Evolutionary conservation across 1,284 basidiomycete species (phyloP).

Genomic region (Clitocybe nebularis): DNA sequence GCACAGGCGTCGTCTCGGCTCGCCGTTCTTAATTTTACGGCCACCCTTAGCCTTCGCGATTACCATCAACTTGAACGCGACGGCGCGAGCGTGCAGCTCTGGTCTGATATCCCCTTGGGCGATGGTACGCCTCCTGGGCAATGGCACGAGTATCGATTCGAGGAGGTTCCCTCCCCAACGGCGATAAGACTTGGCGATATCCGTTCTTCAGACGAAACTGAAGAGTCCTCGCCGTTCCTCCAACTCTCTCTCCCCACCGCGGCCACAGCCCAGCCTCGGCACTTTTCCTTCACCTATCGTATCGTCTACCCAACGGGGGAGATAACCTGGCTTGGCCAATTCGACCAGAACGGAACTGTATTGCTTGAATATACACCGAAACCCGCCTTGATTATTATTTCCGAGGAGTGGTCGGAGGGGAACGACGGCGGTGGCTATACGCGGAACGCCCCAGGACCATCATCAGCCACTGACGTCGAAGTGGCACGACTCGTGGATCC

Average conservation of each 20-base stretch:
- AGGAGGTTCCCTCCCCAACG: slow-evolving; percentile 9
- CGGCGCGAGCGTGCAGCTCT: slow-evolving; percentile 39
- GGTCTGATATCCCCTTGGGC: slow-evolving; percentile 37
- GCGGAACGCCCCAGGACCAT: slow-evolving; percentile 10
- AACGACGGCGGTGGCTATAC: slow-evolving; percentile 13
- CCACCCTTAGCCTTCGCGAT: slow-evolving; percentile 28
- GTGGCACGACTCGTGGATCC: slow-evolving; percentile 20
- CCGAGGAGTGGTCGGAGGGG: slow-evolving; percentile 23
- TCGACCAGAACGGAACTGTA: slow-evolving; percentile 36
- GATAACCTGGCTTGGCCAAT: slow-evolving; percentile 40
- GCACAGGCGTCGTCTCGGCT: slow-evolving; percentile 20
- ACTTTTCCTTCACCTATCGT: slow-evolving; percentile 42
- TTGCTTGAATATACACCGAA: slow-evolving; percentile 21
- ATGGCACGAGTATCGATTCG: slow-evolving; percentile 41
- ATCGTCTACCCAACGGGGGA: slow-evolving; percentile 37
- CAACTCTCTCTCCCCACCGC: slow-evolving; percentile 17
- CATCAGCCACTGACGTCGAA: slow-evolving; percentile 12
- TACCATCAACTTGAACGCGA: slow-evolving; percentile 28
- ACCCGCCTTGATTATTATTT: slow-evolving; percentile 23
- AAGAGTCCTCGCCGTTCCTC: slow-evolving; percentile 8
- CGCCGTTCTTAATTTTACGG: slow-evolving; percentile 34
- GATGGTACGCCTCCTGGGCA: slow-evolving; percentile 20
- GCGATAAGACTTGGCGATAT: not conserved
- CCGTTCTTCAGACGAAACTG: not conserved
- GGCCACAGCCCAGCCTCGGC: slow-evolving; percentile 10